These are phyloP conservation scores for Zygotorulaspora sp. DNA, from an alignment of 805 yeast species.

Conservation along the genomic window DNA sequence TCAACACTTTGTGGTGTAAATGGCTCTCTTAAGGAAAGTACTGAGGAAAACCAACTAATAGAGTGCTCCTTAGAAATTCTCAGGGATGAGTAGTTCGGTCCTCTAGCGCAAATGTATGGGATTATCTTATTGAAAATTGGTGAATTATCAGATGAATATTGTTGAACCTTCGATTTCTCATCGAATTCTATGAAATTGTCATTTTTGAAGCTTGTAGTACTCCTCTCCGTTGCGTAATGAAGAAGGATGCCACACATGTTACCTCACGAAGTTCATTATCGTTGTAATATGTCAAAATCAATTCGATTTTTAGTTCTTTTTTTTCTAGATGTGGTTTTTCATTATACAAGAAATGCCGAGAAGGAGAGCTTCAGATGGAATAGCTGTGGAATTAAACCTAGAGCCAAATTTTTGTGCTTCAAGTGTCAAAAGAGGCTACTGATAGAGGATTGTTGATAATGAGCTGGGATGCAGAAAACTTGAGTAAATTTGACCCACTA, in stretches of 20 bases:
- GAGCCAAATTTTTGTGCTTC: no score
- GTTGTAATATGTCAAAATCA: no score
- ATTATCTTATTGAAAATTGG: conserved; percentile 36
- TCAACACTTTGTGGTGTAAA: conserved; percentile 67
- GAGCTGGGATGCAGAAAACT: conserved; percentile 5
- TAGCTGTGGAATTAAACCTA: no score
- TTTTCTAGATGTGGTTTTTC: no score
- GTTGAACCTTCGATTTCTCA: conserved; percentile 7
- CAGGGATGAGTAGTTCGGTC: conserved; percentile 53
- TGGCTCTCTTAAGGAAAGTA: conserved; percentile 76
- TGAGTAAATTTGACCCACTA: conserved; percentile 10
- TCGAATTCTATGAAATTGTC: conserved; percentile 19
- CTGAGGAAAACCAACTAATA: conserved; percentile 55
- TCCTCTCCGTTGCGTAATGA: conserved; percentile 23
- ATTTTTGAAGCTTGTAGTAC: not conserved
- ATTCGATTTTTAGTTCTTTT: no score
- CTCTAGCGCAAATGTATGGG: conserved; percentile 51
- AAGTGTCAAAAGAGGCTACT: no score
- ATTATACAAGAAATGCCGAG: no score
- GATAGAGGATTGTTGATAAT: no score
- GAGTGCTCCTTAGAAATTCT: conserved; percentile 10
- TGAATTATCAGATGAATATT: conserved; percentile 5
- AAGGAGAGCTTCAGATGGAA: no score
- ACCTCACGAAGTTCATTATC: no score
- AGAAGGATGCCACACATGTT: conserved; percentile 57